phyloP scores from a whole-genome alignment of 495 filamentous ascomycete genomes.

The Cairneyella variabilis region DNA sequence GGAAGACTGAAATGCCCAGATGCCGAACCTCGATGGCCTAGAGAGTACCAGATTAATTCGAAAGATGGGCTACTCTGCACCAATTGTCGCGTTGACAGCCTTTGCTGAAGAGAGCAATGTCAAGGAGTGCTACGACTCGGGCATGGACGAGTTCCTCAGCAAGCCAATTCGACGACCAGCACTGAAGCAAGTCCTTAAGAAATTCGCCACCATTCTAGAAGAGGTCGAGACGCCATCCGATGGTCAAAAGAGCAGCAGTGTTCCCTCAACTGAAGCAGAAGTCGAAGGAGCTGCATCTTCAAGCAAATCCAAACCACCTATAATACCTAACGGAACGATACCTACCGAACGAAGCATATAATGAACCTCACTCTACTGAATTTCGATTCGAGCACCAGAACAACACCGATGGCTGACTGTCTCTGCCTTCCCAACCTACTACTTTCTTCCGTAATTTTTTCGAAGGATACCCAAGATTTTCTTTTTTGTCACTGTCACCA shows the following conservation, averaged over 20 bases:
- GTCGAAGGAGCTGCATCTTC: too few relatives aligned
- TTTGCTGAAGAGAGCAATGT: conserved; percentile 90
- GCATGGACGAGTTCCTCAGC: conserved; percentile 67
- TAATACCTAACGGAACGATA: too few relatives aligned
- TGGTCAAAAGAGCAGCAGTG: conserved; percentile 4
- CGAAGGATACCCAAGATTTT: conserved; percentile 6
- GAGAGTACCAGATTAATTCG: conserved; percentile 85
- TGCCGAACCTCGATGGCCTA: conserved; percentile 90
- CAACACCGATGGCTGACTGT: too few relatives aligned
- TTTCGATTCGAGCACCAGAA: too few relatives aligned
- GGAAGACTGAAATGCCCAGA: conserved; percentile 42
- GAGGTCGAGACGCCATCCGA: conserved; percentile 37
- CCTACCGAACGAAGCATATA: too few relatives aligned
- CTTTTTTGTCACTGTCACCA: conserved; percentile 4
- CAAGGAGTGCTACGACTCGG: conserved; percentile 73
- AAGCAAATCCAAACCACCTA: too few relatives aligned
- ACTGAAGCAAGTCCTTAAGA: conserved; percentile 78
- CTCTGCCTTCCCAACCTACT: too few relatives aligned
- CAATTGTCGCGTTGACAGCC: conserved; percentile 88
- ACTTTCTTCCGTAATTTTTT: too few relatives aligned
- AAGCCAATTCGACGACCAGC: conserved; percentile 85
- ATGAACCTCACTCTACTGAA: too few relatives aligned
- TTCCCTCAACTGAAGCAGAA: too few relatives aligned
- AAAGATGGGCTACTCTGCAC: conserved; percentile 78
- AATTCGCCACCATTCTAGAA: conserved; percentile 53